phyloP scores from a whole-genome alignment of 768 basidiomycete genomes.

The Mycena vitilis region DNA sequence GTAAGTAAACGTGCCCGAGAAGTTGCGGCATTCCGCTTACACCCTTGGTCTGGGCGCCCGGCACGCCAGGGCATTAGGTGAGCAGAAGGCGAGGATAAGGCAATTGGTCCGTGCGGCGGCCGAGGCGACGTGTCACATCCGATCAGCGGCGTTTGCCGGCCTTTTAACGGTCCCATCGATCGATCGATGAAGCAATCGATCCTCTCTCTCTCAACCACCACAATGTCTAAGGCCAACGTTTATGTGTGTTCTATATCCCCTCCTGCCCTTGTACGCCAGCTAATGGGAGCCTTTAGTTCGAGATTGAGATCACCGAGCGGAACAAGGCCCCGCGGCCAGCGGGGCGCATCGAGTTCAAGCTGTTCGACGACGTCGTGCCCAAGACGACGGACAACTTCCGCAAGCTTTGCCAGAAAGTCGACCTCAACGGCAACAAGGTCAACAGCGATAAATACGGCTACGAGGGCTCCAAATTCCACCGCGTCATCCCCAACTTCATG shows the following conservation, averaged over 20 bases:
- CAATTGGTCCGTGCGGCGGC: neutral
- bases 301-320: constrained; percentile 66
- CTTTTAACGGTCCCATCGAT: constrained; percentile 16
- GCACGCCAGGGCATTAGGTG: too few relatives aligned
- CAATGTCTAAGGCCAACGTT: constrained; percentile 6
- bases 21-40: too few relatives aligned
- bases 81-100: too few relatives aligned
- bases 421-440: constrained; percentile 33
- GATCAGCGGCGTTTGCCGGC: constrained; percentile 19
- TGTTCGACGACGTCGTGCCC: constrained; percentile 87
- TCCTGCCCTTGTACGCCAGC: neutral
- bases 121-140: constrained; percentile 22
- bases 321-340: constrained; percentile 45
- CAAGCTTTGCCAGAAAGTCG: constrained; percentile 71
- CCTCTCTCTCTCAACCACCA: neutral
- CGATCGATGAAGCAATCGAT: constrained; percentile 9
- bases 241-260: neutral
- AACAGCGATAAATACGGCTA: constrained; percentile 66
- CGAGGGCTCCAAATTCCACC: constrained; percentile 75
- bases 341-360: constrained; percentile 84
- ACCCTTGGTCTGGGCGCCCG: too few relatives aligned
- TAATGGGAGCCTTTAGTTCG: constrained; percentile 57
- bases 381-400: constrained; percentile 86
- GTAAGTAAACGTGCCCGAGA: too few relatives aligned
- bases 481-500: constrained; percentile 86